Evolutionary conservation across 2,329 filamentous ascomycete species (phyloP).

Genomic region (Fusarium udum): DNA sequence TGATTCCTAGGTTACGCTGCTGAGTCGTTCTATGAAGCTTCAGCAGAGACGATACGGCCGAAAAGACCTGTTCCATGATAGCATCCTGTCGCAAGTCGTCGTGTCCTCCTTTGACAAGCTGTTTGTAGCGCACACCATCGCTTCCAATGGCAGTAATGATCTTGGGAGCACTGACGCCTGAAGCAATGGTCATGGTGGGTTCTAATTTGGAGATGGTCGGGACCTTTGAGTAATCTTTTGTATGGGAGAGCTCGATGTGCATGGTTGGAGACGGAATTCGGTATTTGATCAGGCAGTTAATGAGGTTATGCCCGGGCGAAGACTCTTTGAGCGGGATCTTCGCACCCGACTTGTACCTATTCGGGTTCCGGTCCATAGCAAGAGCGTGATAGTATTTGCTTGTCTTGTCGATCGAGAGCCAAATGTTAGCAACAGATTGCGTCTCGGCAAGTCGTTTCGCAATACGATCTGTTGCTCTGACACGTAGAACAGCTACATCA

Average conservation of each 20-base stretch:
- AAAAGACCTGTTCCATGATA: conserved; percentile 99
- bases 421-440: conserved; percentile 63
- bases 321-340: conserved; percentile 74
- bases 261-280: conserved; percentile 89
- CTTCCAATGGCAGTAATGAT: conserved; percentile 84
- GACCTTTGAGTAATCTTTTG: conserved; percentile 78
- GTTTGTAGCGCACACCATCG: conserved; percentile 83
- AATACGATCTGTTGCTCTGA: conserved; percentile 76
- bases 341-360: conserved; percentile 72
- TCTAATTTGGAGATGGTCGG: conserved; percentile 79
- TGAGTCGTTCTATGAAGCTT: conserved; percentile 87
- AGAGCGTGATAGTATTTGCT: conserved; percentile 73
- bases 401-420: conserved; percentile 77
- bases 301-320: conserved; percentile 68
- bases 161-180: conserved; percentile 91
- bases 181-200: conserved; percentile 82
- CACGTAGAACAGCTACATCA: conserved; percentile 76
- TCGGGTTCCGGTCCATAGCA: conserved; percentile 71
- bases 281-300: conserved; percentile 69
- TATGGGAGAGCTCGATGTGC: conserved; percentile 77
- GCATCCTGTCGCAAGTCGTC: conserved; percentile 97
- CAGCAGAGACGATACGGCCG: conserved; percentile 90
- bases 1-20: conserved; percentile 86
- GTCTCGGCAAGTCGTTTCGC: conserved; percentile 67
- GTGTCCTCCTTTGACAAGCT: conserved; percentile 93